Base-by-base conservation (phyloP, 1,284 basidiomycete genomes). In the Austroboletus niveus region DNA sequence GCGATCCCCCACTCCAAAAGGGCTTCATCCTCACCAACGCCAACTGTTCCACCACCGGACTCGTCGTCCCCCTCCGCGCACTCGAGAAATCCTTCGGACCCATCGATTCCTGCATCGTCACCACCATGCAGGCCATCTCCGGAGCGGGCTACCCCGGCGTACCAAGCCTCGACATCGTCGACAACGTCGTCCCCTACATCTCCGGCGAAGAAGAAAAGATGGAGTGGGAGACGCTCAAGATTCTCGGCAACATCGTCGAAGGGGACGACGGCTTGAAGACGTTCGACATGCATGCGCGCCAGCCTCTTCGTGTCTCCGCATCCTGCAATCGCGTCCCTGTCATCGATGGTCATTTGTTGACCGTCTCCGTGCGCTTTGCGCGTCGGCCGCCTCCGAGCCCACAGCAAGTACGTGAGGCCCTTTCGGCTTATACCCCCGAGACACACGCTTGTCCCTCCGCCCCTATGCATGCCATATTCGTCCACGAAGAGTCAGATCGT, bases 11-110 rank as follows among this genome's bases (percentile, higher is more conserved):
- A 0, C 80, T 94, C 11, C 77, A 81, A 52, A 90, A 87, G 60
- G 97, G 97, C 4, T 99, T 94, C 78, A 96, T 99, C 69, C 87
- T 99, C 57, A 96, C 94, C 52, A 99, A 99, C 70, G 97, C 97
- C 60, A 99, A 99, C 76, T 99, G 97, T 76, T 92, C 93, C 34
- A 98, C 97, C 15, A 99, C 97, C 2, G 96, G 90, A 27, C 79
- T 92, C 57, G 94, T 97, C 56, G 87, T 99, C 41, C 94, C 95
- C 12, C 85, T 99, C 58, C 84, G 87, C 51, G 96, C 96, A 0
- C 83, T 99, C 60, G 94, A 98, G 73, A 84, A 84, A 58, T 80
- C 87, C 0, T 99, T 99, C 60, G 97, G 97, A 2, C 94, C 95
- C 14, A 77, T 99, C 62, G 93, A 98, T 63, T 84, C 85, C 11